phyloP scores from a whole-genome alignment of 1,284 basidiomycete genomes.

The Wallemia ichthyophaga region DNA sequence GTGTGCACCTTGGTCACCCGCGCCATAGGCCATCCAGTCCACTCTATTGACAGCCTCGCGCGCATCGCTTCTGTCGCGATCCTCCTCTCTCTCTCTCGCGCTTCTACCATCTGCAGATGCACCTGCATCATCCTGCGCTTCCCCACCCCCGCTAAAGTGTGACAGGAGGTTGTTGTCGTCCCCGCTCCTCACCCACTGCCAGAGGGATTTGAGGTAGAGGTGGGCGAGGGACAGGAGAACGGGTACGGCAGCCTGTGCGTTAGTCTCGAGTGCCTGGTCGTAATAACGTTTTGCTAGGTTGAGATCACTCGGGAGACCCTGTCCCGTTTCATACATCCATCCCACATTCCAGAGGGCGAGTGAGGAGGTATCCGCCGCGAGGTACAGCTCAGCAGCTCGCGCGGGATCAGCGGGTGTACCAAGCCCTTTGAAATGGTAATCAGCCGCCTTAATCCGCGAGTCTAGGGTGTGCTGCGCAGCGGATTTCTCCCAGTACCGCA shows the following conservation, averaged over 20 bases:
- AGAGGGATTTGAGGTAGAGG: constrained; percentile 53
- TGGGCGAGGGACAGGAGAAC: constrained; percentile 51
- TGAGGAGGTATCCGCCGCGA: constrained; percentile 44
- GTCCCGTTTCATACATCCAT: constrained; percentile 94
- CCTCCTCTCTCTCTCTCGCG: not conserved
- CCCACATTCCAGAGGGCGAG: constrained; percentile 96
- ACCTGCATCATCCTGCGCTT: too few relatives aligned
- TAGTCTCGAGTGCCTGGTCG: constrained; percentile 59
- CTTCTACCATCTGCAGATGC: constrained; percentile 2
- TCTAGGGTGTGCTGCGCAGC: constrained; percentile 82
- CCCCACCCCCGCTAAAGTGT: too few relatives aligned
- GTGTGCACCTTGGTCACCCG: too few relatives aligned
- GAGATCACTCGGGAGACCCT: constrained; percentile 74
- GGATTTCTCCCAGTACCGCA: constrained; percentile 79
- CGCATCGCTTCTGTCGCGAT: not conserved
- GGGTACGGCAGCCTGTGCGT: constrained; percentile 62
- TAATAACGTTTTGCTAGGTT: constrained; percentile 91
- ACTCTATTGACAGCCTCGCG: not conserved
- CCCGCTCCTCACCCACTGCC: constrained; percentile 43
- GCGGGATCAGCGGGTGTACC: constrained; percentile 41
- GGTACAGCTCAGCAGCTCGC: constrained; percentile 69
- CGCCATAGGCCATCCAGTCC: not conserved
- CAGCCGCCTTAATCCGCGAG: constrained; percentile 80
- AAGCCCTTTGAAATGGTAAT: constrained; percentile 74
- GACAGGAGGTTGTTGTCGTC: constrained; percentile 16